Conservation (phyloP, 73 alveolate genomes). For the Stentor roeselii region DNA sequence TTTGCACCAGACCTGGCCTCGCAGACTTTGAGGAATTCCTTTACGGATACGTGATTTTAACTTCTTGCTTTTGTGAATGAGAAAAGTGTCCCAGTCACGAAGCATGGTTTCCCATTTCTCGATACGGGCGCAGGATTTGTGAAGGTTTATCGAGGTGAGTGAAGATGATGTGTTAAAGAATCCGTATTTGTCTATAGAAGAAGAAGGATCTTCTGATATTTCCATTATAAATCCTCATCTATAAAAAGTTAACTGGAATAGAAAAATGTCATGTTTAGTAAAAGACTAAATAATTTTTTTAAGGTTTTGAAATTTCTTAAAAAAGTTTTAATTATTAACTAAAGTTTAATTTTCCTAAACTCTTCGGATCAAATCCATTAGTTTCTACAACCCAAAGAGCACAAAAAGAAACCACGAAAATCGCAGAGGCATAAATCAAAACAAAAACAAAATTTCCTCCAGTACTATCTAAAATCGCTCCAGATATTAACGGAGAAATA, state of each 20-base stretch:
- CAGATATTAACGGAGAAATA: constrained; percentile 18
- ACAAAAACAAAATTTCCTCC: neutral
- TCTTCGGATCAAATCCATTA: neutral
- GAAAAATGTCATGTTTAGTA: too few species aligned
- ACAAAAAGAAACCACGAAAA: neutral
- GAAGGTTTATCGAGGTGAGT: neutral
- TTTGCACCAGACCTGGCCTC: constrained; percentile 9
- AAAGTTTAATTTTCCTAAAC: neutral
- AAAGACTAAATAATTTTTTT: too few species aligned
- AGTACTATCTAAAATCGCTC: neutral
- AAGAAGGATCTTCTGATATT: too few species aligned
- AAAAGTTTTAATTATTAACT: too few species aligned
- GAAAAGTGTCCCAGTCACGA: neutral
- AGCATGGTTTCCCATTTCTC: neutral
- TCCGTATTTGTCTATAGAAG: constrained; percentile 3
- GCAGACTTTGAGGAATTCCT: constrained; percentile 26
- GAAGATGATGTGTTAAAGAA: neutral
- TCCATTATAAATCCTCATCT: too few species aligned
- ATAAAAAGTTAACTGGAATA: too few species aligned
- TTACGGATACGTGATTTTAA: constrained; percentile 16
- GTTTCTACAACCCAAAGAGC: neutral
- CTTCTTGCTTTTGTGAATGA: too few species aligned
- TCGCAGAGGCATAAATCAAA: neutral
- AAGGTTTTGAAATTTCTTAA: neutral
- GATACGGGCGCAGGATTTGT: neutral